Evolutionary conservation across 108 stramenopile genomes (phyloP), one percentile per base, ranked within the genome.

Genomic region (Cyclotella choctawhatcheeana): DNA sequence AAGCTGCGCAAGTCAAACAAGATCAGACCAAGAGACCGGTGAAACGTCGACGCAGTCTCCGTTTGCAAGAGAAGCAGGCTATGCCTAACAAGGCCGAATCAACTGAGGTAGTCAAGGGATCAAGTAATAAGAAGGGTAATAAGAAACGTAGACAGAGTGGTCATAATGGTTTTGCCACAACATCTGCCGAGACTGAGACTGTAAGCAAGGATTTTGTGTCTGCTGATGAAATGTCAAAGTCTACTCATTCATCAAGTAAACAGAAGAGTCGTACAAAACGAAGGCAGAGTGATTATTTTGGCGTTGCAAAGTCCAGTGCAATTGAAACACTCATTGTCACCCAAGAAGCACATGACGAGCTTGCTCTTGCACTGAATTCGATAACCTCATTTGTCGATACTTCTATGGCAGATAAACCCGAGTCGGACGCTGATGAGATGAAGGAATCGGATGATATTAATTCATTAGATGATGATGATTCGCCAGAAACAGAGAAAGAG

Each of bases 21-120:
- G 37, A 40, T 40, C 12, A 40, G 29, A 14, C 20, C 0, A 40
- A 40, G n/a, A 64, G 48, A 17, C 5, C 60, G 18, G 3, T 55
- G 22, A 31, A 51, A 32, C 33, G 56, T 3, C 30, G 69, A 60
- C 69, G 69, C 45, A 70, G 69, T 50, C 69, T 60, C 50, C 44
- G 58, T 60, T 30, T 70, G 26, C 58, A 60, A 21, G 40, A 27
- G 30, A 69, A 58, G 10, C 20, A 52, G 45, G 20, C 67, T 5
- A 24, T 52, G 7, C 43, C 35, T 45, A 33, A 7, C 13, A 29
- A 56, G 30, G 12, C 14, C 4, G 14, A 32, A 33, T 33, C 17
- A 6, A 17, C 18, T 32, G 65, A 6, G 0, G 10, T 37, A 25
- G 44, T 20, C 13, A 35, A 18, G 16, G 33, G n/a, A n/a, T n/a